These are phyloP conservation scores for Penicillium roqueforti DNA, from an alignment of 495 filamentous ascomycete genomes.

Conservation along the genomic window DNA sequence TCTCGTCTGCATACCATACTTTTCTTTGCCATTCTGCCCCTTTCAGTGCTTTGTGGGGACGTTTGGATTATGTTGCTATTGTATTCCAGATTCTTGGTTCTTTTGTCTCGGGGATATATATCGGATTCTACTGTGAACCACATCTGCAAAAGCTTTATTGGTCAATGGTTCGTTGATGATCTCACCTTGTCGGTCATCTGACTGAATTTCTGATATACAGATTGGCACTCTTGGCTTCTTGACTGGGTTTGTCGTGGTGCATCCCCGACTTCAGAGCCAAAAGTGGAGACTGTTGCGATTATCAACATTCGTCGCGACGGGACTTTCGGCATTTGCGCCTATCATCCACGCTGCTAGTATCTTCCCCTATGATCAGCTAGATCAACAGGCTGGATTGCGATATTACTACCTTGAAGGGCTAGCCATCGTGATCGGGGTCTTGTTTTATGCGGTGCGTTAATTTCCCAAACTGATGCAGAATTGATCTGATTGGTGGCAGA, in stretches of 20 bases:
- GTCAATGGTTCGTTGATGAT: slow-evolving; percentile 26
- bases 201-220: not conserved
- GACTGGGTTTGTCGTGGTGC: slow-evolving; percentile 30
- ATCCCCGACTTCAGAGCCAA: slow-evolving; percentile 42
- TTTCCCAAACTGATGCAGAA: slow-evolving; percentile 14
- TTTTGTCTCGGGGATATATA: slow-evolving; percentile 29
- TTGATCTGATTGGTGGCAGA: slow-evolving; percentile 23
- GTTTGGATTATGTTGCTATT: slow-evolving; percentile 28
- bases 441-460: slow-evolving; percentile 40
- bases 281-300: slow-evolving; percentile 40
- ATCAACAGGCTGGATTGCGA: slow-evolving; percentile 28
- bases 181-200: too few species aligned
- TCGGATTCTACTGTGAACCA: slow-evolving; percentile 28
- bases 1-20: slow-evolving; percentile 30
- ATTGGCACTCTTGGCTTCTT: slow-evolving; percentile 29
- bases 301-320: slow-evolving; percentile 46
- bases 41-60: slow-evolving; percentile 21
- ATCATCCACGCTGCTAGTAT: slow-evolving; percentile 42
- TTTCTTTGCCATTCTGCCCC: slow-evolving; percentile 27
- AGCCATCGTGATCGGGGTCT: slow-evolving; percentile 35
- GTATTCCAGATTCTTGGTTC: slow-evolving; percentile 20
- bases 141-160: slow-evolving; percentile 18
- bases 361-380: slow-evolving; percentile 42
- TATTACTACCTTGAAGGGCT: slow-evolving; percentile 28
- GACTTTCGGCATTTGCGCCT: slow-evolving; percentile 44